Evolutionary conservation across 257 asterid genomes (phyloP).

Genomic region (Anisodus tanguticus): DNA sequence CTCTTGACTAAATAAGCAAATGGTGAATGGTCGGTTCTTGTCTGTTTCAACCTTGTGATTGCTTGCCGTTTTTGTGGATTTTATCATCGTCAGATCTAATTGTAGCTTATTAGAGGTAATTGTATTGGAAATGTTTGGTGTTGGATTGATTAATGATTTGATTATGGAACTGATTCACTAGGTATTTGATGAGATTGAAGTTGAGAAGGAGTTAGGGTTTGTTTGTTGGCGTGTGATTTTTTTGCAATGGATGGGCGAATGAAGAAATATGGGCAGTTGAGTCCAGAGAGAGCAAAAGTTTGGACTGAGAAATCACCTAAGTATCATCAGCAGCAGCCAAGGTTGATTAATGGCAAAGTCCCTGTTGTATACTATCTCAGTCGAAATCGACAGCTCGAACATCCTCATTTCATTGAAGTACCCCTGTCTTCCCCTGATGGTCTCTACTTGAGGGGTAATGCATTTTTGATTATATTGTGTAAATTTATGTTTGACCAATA

Average conservation of each 20-base stretch:
- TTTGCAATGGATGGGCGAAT: constrained; percentile 57
- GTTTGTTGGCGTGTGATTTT: background rate
- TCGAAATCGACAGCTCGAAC: constrained; percentile 86
- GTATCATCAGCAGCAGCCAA: constrained; percentile 53
- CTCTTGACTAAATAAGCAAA: background rate
- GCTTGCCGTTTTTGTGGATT: background rate
- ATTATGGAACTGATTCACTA: background rate
- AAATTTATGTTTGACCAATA: background rate
- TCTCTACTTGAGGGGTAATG: constrained; percentile 80
- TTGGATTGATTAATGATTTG: constrained; percentile 23
- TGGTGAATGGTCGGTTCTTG: background rate
- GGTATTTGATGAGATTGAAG: constrained; percentile 24
- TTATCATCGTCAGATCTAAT: background rate
- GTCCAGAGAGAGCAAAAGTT: constrained; percentile 91
- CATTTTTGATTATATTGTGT: background rate
- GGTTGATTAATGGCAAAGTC: constrained; percentile 46
- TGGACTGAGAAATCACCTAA: constrained; percentile 93
- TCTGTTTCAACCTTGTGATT: constrained; percentile 19
- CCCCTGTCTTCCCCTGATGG: constrained; percentile 83
- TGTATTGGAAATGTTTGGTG: background rate
- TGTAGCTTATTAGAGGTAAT: background rate
- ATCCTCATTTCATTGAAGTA: constrained; percentile 98
- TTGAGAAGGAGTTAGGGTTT: constrained; percentile 22
- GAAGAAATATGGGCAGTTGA: constrained; percentile 66
- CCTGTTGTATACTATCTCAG: constrained; percentile 85